Percentiles rank a stretch among this genome's conserved stretches.
Conservation (phyloP, 805 yeast species). For the Kuraishia piskuri region DNA sequence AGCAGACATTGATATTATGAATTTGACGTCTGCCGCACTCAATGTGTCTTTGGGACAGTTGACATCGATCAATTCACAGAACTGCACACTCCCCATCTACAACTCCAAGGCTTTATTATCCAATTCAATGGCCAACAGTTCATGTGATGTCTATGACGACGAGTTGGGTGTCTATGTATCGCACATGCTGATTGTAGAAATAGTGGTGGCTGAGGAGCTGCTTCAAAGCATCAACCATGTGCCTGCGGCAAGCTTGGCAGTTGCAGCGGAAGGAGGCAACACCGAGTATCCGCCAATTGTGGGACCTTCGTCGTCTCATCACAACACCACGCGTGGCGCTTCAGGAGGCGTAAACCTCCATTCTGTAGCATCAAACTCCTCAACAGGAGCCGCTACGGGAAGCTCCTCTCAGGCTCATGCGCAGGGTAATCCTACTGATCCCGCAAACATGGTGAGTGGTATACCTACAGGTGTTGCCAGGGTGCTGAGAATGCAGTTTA, state of each 20-base stretch:
- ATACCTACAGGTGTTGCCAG: conserved; percentile 94
- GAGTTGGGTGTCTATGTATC: conserved; percentile 66
- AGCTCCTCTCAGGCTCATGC: conserved; percentile 22
- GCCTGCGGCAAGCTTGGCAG: not conserved
- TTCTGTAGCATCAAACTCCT: not conserved
- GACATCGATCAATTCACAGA: conserved; percentile 21
- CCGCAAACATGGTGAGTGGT: conserved; percentile 33
- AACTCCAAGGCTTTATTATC: conserved; percentile 13
- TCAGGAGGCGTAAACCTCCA: not conserved
- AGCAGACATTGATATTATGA: conserved; percentile 57
- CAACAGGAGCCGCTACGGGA: conserved; percentile 3
- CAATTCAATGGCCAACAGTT: conserved; percentile 35
- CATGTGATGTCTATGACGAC: conserved; percentile 80
- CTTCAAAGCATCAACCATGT: conserved; percentile 15
- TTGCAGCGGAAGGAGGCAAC: not conserved
- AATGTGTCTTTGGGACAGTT: conserved; percentile 19
- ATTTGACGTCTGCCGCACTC: conserved; percentile 43
- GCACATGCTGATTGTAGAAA: conserved; percentile 75
- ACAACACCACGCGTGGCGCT: not conserved
- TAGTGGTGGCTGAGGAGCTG: conserved; percentile 89
- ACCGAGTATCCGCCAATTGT: not conserved
- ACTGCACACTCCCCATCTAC: conserved; percentile 22
- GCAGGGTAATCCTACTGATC: conserved; percentile 18
- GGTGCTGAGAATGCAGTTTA: conserved; percentile 90
- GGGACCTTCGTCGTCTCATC: not conserved